Conservation (phyloP, 257 asterid species). For the Jaltomata sinuosa region DNA sequence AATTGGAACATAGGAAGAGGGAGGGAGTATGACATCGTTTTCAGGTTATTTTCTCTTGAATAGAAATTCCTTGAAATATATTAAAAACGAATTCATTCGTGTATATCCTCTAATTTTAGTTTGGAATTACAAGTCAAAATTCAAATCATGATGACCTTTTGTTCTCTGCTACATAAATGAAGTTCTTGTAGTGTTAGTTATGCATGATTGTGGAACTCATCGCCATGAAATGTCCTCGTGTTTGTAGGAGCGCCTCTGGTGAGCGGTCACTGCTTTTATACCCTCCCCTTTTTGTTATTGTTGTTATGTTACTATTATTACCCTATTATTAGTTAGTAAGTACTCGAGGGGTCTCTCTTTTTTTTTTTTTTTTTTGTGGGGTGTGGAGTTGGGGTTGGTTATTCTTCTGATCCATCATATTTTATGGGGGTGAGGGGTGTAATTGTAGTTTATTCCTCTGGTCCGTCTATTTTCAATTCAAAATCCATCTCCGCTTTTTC, state of each 20-base stretch:
- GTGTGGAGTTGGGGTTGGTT: slow-evolving; percentile 3
- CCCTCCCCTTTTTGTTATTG: neutral
- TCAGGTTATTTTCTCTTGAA: neutral
- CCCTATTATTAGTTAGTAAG: neutral
- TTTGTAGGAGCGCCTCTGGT: neutral
- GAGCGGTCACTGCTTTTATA: neutral
- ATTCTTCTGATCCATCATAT: neutral
- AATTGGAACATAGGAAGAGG: neutral
- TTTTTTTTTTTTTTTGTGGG: neutral
- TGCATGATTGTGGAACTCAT: neutral
- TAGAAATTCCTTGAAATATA: neutral
- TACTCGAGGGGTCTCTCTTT: no score
- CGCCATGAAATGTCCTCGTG: neutral
- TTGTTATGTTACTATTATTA: neutral
- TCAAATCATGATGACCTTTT: neutral
- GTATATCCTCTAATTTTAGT: neutral
- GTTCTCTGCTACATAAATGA: neutral
- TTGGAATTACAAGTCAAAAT: neutral
- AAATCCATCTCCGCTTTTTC: neutral
- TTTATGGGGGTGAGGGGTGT: neutral
- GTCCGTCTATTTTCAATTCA: neutral
- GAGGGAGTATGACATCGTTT: no score
- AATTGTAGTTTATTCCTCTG: neutral
- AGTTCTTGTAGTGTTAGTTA: neutral
- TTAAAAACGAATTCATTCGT: neutral